Percentiles rank a stretch among this genome's conserved stretches.
Conservation (phyloP, 2,329 filamentous ascomycete species). For the Monosporascus sp. region DNA sequence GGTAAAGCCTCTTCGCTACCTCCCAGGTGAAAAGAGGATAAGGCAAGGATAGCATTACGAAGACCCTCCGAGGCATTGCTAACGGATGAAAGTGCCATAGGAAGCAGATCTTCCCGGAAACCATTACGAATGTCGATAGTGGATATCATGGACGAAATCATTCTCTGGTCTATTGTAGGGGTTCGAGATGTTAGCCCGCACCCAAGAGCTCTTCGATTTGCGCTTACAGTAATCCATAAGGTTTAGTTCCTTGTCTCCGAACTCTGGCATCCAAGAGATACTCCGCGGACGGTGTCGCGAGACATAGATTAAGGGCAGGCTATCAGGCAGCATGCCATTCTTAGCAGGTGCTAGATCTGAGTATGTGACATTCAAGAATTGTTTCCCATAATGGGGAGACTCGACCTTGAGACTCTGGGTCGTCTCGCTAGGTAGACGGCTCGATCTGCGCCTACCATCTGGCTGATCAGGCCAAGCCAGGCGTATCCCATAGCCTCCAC, state of each 20-base stretch:
- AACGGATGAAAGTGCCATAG: constrained; percentile 35
- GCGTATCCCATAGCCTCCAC: constrained; percentile 39
- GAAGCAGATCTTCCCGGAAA: constrained; percentile 39
- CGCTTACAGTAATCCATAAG: constrained; percentile 26
- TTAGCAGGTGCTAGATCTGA: constrained; percentile 28
- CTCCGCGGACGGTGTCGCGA: constrained; percentile 21
- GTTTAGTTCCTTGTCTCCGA: constrained; percentile 24
- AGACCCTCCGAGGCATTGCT: constrained; percentile 32
- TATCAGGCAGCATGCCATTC: constrained; percentile 23
- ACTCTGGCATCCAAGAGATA: constrained; percentile 22
- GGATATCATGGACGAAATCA: constrained; percentile 39
- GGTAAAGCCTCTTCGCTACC: constrained; percentile 33
- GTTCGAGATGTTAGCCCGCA: constrained; percentile 6
- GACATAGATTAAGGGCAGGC: constrained; percentile 16
- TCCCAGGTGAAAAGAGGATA: constrained; percentile 37
- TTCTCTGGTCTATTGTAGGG: constrained; percentile 28
- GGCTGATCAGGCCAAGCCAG: constrained; percentile 42
- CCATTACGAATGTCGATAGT: constrained; percentile 41
- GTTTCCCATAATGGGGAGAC: constrained; percentile 26
- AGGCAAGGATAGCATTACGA: constrained; percentile 38
- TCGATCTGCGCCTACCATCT: constrained; percentile 35
- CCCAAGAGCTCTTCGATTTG: neutral
- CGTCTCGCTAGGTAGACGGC: constrained; percentile 25
- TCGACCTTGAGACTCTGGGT: constrained; percentile 20
- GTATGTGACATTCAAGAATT: constrained; percentile 35